phyloP scores from a whole-genome alignment of 495 filamentous ascomycete genomes.

The Xylaria cubensis region DNA sequence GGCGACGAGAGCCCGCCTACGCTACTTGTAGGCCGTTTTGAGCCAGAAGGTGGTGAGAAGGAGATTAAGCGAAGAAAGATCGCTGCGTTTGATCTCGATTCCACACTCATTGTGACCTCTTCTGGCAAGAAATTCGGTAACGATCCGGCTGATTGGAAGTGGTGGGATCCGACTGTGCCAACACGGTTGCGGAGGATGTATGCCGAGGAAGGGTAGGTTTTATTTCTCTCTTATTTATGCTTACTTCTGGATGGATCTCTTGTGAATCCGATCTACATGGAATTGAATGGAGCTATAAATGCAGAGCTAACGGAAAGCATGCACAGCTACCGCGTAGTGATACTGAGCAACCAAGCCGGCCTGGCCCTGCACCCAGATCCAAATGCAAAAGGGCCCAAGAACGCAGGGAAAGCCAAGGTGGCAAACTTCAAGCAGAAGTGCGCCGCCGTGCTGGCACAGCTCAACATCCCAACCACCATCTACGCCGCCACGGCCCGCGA shows the following conservation, averaged over 20 bases:
- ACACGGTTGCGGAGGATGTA: conserved; percentile 67
- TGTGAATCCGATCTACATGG: not conserved
- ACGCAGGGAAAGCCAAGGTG: conserved; percentile 64
- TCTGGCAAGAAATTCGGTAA: conserved; percentile 82
- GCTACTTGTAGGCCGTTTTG: conserved; percentile 78
- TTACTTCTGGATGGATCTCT: not conserved
- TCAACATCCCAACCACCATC: conserved; percentile 78
- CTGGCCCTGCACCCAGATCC: conserved; percentile 73
- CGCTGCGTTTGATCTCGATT: conserved; percentile 93
- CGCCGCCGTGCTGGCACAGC: conserved; percentile 67
- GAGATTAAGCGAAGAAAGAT: conserved; percentile 62
- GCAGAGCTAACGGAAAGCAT: not conserved
- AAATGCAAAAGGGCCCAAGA: conserved; percentile 68
- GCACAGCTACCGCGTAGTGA: conserved; percentile 72
- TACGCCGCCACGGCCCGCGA: conserved; percentile 87
- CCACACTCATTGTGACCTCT: conserved; percentile 78
- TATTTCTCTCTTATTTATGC: not conserved
- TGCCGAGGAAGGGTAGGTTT: conserved; percentile 65
- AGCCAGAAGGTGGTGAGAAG: conserved; percentile 45
- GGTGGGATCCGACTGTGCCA: conserved; percentile 84
- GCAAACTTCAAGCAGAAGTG: conserved; percentile 81
- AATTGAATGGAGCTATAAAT: not conserved
- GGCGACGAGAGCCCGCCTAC: conserved; percentile 54
- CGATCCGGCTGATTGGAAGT: conserved; percentile 85
- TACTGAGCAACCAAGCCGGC: conserved; percentile 89